Conservation (phyloP, 2,329 filamentous ascomycete species). For the Talaromyces sp. region DNA sequence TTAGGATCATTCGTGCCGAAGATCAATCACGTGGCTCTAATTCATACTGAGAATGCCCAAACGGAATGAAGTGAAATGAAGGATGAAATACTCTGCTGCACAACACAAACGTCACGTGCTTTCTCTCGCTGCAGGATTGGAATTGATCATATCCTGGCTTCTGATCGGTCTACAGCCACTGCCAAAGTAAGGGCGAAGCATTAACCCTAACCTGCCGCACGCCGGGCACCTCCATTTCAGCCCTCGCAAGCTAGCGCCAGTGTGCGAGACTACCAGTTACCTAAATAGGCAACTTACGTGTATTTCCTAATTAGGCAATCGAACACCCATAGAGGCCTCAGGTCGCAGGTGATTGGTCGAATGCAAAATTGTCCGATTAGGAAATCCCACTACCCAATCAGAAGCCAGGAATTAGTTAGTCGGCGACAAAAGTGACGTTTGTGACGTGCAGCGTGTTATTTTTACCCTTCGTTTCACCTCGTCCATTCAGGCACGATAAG, state of each 20-base stretch:
- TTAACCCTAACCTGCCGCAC: too few relatives aligned
- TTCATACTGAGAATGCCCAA: neutral
- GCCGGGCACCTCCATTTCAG: too few relatives aligned
- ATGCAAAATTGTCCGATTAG: neutral
- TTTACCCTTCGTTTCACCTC: too few relatives aligned
- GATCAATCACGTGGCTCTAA: neutral
- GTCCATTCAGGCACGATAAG: too few relatives aligned
- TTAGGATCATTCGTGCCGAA: neutral
- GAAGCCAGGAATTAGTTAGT: neutral
- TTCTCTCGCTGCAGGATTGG: neutral
- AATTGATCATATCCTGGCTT: neutral
- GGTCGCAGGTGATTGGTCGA: neutral
- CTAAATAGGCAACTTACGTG: neutral
- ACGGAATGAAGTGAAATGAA: neutral
- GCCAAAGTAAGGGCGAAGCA: neutral
- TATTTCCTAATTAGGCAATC: neutral
- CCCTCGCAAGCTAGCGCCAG: too few relatives aligned
- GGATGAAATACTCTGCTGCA: neutral
- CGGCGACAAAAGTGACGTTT: neutral
- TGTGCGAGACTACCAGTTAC: neutral
- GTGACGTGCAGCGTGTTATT: neutral
- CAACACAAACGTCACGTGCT: neutral
- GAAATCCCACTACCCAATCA: neutral
- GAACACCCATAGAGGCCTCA: neutral
- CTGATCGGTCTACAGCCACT: neutral